These are phyloP conservation scores for Skeletonema potamos DNA, from an alignment of 108 stramenopile species.

Conservation along the genomic window DNA sequence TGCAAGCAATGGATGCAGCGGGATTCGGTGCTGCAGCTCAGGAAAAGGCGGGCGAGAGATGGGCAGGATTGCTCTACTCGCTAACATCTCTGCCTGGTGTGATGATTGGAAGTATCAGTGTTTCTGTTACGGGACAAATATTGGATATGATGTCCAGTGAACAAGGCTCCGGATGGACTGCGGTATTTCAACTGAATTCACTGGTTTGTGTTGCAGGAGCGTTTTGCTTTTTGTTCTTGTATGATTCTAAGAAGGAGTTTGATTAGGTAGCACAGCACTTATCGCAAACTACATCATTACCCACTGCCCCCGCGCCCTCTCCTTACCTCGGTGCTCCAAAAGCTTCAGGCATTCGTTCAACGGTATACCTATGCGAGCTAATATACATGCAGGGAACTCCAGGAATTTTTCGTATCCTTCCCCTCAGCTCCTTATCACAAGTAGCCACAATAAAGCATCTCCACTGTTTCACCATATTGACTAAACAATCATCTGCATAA, in stretches of 20 bases:
- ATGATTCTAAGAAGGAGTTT: conserved; percentile 74
- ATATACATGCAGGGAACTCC: conserved; percentile 99
- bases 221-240: conserved; percentile 63
- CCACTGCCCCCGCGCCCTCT: neutral
- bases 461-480: conserved; percentile 86
- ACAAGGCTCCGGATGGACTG: conserved; percentile 54
- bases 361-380: conserved; percentile 91
- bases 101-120: conserved; percentile 67
- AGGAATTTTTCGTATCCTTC: conserved; percentile 96
- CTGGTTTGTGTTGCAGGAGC: conserved; percentile 63
- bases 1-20: conserved; percentile 74
- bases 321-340: conserved; percentile 86
- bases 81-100: conserved; percentile 73
- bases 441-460: conserved; percentile 99
- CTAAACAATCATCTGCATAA: conserved; percentile 91
- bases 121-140: conserved; percentile 65
- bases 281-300: neutral
- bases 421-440: conserved; percentile 97
- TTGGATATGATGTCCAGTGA: conserved; percentile 65
- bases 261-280: conserved; percentile 40
- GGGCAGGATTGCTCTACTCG: conserved; percentile 73
- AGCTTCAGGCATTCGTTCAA: conserved; percentile 98
- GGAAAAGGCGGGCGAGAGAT: conserved; percentile 79
- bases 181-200: conserved; percentile 68
- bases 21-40: conserved; percentile 80